Evolutionary conservation across 2,329 filamentous ascomycete genomes (phyloP), one percentile per base, ranked within the genome.

Genomic region (Plectosphaerella cucumerina): DNA sequence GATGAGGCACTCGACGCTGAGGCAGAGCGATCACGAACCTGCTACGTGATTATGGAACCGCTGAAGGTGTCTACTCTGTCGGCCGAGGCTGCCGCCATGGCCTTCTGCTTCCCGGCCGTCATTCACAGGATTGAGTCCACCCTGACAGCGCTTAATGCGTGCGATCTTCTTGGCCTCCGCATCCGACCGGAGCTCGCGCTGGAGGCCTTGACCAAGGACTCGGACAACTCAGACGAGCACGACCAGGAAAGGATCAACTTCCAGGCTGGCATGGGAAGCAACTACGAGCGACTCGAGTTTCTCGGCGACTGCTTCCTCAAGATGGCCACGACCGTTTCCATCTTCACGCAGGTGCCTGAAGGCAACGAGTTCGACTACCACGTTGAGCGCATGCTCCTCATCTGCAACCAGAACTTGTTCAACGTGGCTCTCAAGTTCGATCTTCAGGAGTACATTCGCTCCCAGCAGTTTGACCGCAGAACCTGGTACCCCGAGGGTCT

Each of bases 251-350:
- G 87, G 37, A 69, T 90, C 48, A 89, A 91, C 58, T 84, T 92
- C 44, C 88, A 91, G 59, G 75, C 80, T 45, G 92, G 91, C 3
- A 96, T 96, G 90, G 90, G 91, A 1, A 86, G 86, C 37, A 97
- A 97, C 59, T 99, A 99, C 61, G 94, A 99, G 66, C 82, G 94
- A 12, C 77, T 97, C 0, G 94, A 99, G 62, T 96, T 97, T 53
- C 77, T 97, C 2, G 94, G 94, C 0, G 94, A 99, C 65, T 89
- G 87, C 33, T 96, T 97, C 61, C 76, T 99, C 53, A 99, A 99
- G 69, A 93, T 97, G 85, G 90, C 89, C 11, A 97, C 93, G 0
- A 93, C 92, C 0, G 91, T 99, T 49, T 85, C 91, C 1, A 75
- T 96, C 0, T 97, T 88, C 63, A 86, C 87, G 1, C 78, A 84